Evolutionary conservation across 345 rosid genomes (phyloP).

Genomic region (Mallotus nudiflorus): DNA sequence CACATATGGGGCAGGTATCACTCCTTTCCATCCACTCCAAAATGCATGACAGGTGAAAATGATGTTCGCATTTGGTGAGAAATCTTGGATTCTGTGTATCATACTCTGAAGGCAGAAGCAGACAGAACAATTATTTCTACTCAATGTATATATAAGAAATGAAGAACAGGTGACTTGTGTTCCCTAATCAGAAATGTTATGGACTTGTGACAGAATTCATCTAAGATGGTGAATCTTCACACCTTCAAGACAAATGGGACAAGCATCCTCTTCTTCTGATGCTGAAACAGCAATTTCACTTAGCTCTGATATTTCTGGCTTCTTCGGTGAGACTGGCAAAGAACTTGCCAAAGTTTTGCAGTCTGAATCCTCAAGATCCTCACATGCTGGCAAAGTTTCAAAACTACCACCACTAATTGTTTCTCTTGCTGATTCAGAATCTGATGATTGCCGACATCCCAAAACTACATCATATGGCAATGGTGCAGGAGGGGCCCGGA

Average conservation of each 20-base stretch:
- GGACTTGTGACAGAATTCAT: not conserved
- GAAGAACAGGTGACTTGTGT: not conserved
- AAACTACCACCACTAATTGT: constrained; percentile 21
- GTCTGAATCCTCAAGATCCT: constrained; percentile 42
- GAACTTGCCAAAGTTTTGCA: constrained; percentile 48
- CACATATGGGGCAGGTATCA: constrained; percentile 35
- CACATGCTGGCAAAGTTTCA: constrained; percentile 25
- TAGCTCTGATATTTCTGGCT: constrained; percentile 46
- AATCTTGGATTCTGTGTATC: constrained; percentile 29
- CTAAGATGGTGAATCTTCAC: not conserved
- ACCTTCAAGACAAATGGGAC: constrained; percentile 40
- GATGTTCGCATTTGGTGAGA: constrained; percentile 30
- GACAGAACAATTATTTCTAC: not conserved
- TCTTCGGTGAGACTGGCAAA: constrained; percentile 46
- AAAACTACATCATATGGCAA: constrained; percentile 29
- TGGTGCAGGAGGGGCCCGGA: constrained; percentile 34
- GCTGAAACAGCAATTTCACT: constrained; percentile 26
- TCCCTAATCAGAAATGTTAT: not conserved
- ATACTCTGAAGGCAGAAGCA: constrained; percentile 23
- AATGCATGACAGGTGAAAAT: constrained; percentile 35
- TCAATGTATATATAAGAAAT: not conserved
- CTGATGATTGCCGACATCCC: constrained; percentile 25
- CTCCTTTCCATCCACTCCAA: constrained; percentile 41
- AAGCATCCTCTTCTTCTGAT: constrained; percentile 31
- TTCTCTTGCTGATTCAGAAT: constrained; percentile 26